Percentiles rank a stretch among this genome's conserved stretches.
These are phyloP conservation scores for Verbascum thapsus DNA, from an alignment of 257 asterid species.

Conservation along the genomic window DNA sequence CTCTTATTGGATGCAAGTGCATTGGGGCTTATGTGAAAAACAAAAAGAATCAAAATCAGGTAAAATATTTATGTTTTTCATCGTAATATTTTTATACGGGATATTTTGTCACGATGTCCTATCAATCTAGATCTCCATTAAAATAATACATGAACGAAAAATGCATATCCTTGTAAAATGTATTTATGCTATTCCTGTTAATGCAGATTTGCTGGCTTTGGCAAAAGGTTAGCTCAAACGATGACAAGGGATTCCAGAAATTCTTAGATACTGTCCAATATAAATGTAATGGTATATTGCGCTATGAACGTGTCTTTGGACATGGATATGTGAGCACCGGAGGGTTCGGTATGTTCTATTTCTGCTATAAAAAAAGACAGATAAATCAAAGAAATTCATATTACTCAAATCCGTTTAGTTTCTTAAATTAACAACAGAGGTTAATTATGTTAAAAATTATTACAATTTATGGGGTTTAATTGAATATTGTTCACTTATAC, in stretches of 20 bases:
- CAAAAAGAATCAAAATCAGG: slow-evolving; percentile 96
- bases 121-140: background rate
- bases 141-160: background rate
- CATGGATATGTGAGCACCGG: slow-evolving; percentile 97
- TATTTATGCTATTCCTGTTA: slow-evolving; percentile 21
- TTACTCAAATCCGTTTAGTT: no score
- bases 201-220: slow-evolving; percentile 94
- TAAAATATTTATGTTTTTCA: slow-evolving; percentile 24
- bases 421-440: no score
- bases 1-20: slow-evolving; percentile 81
- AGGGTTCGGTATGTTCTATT: slow-evolving; percentile 68
- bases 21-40: slow-evolving; percentile 88
- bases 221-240: slow-evolving; percentile 79
- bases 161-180: background rate
- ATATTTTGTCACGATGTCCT: background rate
- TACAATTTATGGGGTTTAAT: no score
- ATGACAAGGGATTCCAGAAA: slow-evolving; percentile 82
- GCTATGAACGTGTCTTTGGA: slow-evolving; percentile 95
- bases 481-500: no score
- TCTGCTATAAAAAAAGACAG: background rate
- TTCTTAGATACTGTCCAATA: slow-evolving; percentile 95
- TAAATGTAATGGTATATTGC: slow-evolving; percentile 79
- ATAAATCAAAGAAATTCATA: no score
- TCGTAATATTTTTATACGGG: background rate
- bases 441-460: no score